phyloP scores from a whole-genome alignment of 177 flowering plant species.

The Vitis hybrid region DNA sequence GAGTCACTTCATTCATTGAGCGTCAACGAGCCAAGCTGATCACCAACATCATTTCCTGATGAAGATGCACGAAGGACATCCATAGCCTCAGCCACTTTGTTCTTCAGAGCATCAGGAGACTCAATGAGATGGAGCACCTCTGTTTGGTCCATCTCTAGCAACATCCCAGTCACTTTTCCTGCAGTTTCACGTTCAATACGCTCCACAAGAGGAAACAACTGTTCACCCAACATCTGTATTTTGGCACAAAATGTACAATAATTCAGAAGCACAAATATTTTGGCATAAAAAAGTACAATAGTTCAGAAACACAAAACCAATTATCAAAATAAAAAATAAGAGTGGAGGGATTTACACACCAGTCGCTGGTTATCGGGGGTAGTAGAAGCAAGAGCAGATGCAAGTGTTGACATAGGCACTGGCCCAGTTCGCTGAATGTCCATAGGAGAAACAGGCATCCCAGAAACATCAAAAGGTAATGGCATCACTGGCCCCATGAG shows the following conservation, averaged over 20 bases:
- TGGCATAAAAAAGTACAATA: not conserved
- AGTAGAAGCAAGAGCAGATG: conserved; percentile 75
- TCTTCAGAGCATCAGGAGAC: conserved; percentile 73
- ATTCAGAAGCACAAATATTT: not conserved
- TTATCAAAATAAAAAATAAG: not conserved
- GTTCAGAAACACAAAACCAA: not conserved
- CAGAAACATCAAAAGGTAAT: conserved; percentile 44
- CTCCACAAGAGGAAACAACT: conserved; percentile 68
- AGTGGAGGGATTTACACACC: conserved; percentile 26
- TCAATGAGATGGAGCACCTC: conserved; percentile 77
- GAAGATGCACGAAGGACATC: conserved; percentile 48
- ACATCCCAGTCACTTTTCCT: conserved; percentile 76
- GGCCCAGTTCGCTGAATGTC: conserved; percentile 43
- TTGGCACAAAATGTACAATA: not conserved
- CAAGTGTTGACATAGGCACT: conserved; percentile 50
- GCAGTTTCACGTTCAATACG: conserved; percentile 42
- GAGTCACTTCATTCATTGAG: conserved; percentile 29
- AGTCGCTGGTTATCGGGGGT: conserved; percentile 47
- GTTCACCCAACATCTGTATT: conserved; percentile 71
- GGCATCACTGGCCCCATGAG: conserved; percentile 49
- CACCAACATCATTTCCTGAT: conserved; percentile 33
- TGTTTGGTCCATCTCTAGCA: conserved; percentile 77
- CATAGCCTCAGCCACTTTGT: conserved; percentile 68
- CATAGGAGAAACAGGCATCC: conserved; percentile 33
- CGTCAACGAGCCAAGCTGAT: conserved; percentile 43